Base-by-base conservation (phyloP, 2,329 filamentous ascomycete species). In the Fusarium paranaense region DNA sequence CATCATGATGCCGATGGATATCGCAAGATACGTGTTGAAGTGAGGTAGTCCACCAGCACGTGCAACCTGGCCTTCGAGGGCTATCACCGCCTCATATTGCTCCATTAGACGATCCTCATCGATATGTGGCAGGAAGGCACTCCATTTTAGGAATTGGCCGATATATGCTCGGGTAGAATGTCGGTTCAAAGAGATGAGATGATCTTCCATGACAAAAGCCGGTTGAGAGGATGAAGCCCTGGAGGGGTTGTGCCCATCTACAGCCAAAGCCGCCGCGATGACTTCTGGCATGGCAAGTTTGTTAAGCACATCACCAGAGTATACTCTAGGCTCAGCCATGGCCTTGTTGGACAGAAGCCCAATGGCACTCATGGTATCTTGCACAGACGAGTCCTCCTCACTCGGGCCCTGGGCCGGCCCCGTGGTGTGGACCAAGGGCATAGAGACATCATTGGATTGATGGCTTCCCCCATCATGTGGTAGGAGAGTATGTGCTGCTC, bases 341-440 rank as follows among this genome's bases (percentile, higher is more conserved):
- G 70, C 70, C 3, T 72, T 69, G 0, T 72, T 72, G 1, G 69
- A 72, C 2, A 72, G 18, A 0, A 72, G 58, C 2, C 69, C 69
- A 16, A 72, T 72, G 5, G 70, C 70, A n/a, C 69, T 72, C 61
- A 72, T 69, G 1, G 70, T 72, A 1, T 72, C 70, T 27, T 72
- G 65, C 1, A 72, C 69, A 0, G 69, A 72, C 4, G 70, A 72
- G 16, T 72, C 69, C 4, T 72, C 70, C 0, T 72, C 69, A 0
- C 61, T 27, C 20, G 38, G 35, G 0, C 2, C 56, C 0, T n/a
- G 2, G 0, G 2, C 11, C 1, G 18, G 5, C 0, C 57, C 57
- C 14, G 20, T 33, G 1, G 4, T 22, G 0, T 14, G 38, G 0
- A 6, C 4, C 0, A 37, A 63, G 0, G 47, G 22, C 0, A 56